Base-by-base conservation (phyloP, 139 green algal species). In the Trebouxia sp. region DNA sequence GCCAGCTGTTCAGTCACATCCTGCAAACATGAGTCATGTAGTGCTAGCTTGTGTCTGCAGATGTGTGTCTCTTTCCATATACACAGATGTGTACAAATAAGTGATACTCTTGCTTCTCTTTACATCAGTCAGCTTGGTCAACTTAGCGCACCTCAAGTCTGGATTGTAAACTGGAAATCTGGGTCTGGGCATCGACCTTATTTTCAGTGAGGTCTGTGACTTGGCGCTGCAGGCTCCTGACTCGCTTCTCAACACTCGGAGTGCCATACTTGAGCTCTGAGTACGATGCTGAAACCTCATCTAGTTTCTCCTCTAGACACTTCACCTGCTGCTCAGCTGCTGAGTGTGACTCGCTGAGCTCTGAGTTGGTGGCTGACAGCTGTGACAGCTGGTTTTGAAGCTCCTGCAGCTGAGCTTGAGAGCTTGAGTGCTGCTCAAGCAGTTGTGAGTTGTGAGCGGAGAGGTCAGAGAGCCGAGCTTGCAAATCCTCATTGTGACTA, bases 231-330 rank as follows among this genome's bases (percentile, higher is more conserved):
- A 77, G 42, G 10, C 20, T 20, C 37, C 69, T 35, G 39, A 77
- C 69, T 56, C 41, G 41, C n/a, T 51, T 51, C 41, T 77, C 69
- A 24, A 77, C 69, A 56, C 39, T 53, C 0, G 41, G n/a, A 10
- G 39, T 77, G 22, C 69, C 69, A 77, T 77, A 56, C 69, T 77
- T 77, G 69, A 77, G 69, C 41, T 56, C 69, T 56, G 69, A 77
- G 41, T 72, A 72, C 28, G 62, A 72, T 39, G 39, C 41, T 7
- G 69, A 37, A 39, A 77, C 26, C 41, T 77, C 41, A 77, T 17
- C 26, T 0, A 51, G 69, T 41, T 56, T 39, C 41, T 53, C 47
- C 47, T 53, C 47, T 1, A 53, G 47, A 17, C 14, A 53, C 47
- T 14, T 53, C 14, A 53, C 47, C 15, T 53, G 47, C 47, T 53